These are phyloP conservation scores for Cyclotella sp. DNA, from an alignment of 108 stramenopile species.

Conservation along the genomic window DNA sequence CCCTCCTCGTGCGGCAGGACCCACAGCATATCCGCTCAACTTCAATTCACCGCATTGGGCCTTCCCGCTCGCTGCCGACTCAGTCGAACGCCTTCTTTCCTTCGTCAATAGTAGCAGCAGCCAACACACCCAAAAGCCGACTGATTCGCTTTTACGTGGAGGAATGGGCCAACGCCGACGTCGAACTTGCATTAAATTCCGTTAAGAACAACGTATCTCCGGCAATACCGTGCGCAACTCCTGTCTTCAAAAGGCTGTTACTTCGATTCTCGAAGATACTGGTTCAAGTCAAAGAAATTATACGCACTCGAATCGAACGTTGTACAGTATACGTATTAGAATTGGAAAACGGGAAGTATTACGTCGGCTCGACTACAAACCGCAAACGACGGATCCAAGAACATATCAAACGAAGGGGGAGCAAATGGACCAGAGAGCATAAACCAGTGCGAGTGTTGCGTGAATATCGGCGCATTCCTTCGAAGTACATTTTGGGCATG, in stretches of 20 bases:
- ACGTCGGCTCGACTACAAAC: slow-evolving; percentile 70
- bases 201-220: slow-evolving; percentile 2
- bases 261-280: not conserved
- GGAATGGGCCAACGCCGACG: slow-evolving; percentile 42
- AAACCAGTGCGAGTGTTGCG: slow-evolving; percentile 52
- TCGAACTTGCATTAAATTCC: slow-evolving; percentile 30
- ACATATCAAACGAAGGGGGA: slow-evolving; percentile 59
- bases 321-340: slow-evolving; percentile 71
- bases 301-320: slow-evolving; percentile 32
- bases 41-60: not conserved
- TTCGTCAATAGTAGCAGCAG: not conserved
- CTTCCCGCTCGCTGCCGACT: not conserved
- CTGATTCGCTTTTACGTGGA: slow-evolving; percentile 26
- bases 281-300: slow-evolving; percentile 1
- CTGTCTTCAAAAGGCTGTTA: not conserved
- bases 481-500: slow-evolving; percentile 55
- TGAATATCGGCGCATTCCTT: slow-evolving; percentile 60
- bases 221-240: not conserved
- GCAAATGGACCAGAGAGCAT: slow-evolving; percentile 63
- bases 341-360: slow-evolving; percentile 66
- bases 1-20: not conserved
- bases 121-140: not conserved
- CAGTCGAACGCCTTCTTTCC: not conserved
- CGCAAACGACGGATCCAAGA: slow-evolving; percentile 51
- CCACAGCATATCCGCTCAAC: not conserved